phyloP scores from a whole-genome alignment of 768 basidiomycete species.

The Serpula lacrymans region DNA sequence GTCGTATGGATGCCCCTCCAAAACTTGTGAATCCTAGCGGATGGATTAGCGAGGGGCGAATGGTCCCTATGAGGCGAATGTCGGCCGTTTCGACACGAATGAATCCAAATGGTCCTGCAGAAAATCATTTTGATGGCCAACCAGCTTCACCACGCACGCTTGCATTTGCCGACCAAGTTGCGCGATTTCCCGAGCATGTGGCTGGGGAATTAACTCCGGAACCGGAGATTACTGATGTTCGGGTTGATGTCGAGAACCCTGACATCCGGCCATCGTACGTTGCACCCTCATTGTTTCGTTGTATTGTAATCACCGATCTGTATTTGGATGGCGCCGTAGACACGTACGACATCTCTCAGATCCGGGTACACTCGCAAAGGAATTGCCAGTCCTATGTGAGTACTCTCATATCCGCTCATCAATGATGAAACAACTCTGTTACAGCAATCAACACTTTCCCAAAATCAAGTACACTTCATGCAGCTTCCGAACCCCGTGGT shows the following conservation, averaged over 20 bases:
- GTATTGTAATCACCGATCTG: no score
- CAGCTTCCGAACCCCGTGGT: constrained; percentile 4
- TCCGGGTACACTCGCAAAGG: constrained; percentile 19
- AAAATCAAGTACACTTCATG: constrained; percentile 4
- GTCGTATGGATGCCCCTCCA: constrained; percentile 64
- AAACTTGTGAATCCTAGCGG: constrained; percentile 74
- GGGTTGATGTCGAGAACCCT: background rate
- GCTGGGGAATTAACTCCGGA: background rate
- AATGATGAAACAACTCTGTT: background rate
- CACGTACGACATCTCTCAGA: constrained; percentile 36
- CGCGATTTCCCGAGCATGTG: constrained; percentile 1
- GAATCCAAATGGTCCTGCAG: constrained; percentile 1
- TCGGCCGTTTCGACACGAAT: constrained; percentile 8
- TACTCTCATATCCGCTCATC: constrained; percentile 1
- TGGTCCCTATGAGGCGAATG: constrained; percentile 20
- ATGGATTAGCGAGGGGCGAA: constrained; percentile 51
- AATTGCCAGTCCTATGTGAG: constrained; percentile 9
- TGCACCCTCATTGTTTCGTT: background rate
- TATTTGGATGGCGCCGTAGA: constrained; percentile 9
- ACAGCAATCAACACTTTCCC: constrained; percentile 10
- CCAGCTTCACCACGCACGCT: constrained; percentile 5
- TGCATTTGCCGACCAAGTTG: constrained; percentile 1
- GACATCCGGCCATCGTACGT: constrained; percentile 2
- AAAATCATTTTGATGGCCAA: background rate
- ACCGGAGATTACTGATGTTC: background rate